phyloP scores from a whole-genome alignment of 176 grass and related monocot genomes.

The Aegilops sharonensis region DNA sequence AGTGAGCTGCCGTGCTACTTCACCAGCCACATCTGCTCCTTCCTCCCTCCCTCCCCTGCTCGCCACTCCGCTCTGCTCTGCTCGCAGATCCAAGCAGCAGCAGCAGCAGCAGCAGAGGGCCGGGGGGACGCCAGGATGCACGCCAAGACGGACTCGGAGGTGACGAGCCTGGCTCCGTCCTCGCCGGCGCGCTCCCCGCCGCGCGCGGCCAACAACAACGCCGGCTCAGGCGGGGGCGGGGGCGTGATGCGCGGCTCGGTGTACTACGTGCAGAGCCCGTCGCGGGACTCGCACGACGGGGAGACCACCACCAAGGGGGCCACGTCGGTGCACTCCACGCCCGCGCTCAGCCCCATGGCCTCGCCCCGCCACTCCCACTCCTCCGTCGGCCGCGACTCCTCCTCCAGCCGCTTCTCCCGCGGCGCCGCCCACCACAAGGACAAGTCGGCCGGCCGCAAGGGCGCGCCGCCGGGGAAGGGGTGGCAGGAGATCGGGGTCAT shows the following conservation, averaged over 20 bases:
- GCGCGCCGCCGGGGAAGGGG: slow-evolving; percentile 28
- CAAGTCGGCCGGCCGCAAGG: slow-evolving; percentile 30
- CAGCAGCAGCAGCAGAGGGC: too few relatives aligned
- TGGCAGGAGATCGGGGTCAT: slow-evolving; percentile 81
- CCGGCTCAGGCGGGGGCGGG: background rate
- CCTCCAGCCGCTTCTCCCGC: slow-evolving; percentile 81
- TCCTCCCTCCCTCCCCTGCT: background rate
- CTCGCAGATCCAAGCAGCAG: background rate
- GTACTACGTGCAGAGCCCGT: slow-evolving; percentile 95
- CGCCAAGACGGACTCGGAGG: slow-evolving; percentile 93
- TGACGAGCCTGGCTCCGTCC: slow-evolving; percentile 76
- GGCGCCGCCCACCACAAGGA: background rate
- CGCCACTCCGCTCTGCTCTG: background rate
- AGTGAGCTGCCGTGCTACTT: background rate
- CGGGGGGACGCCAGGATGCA: slow-evolving; percentile 44
- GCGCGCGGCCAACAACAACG: background rate
- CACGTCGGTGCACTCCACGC: slow-evolving; percentile 75
- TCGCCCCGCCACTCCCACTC: slow-evolving; percentile 82
- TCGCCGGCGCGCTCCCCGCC: slow-evolving; percentile 66
- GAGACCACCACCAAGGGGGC: slow-evolving; percentile 56
- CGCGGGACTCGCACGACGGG: slow-evolving; percentile 89
- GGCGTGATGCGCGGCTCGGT: slow-evolving; percentile 16
- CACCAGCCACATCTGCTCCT: background rate
- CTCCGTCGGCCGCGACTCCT: slow-evolving; percentile 67
- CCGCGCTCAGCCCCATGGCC: slow-evolving; percentile 63